Conservation (phyloP, 371 early-diverging fungal species). For the Choanephora cucurbitarum region DNA sequence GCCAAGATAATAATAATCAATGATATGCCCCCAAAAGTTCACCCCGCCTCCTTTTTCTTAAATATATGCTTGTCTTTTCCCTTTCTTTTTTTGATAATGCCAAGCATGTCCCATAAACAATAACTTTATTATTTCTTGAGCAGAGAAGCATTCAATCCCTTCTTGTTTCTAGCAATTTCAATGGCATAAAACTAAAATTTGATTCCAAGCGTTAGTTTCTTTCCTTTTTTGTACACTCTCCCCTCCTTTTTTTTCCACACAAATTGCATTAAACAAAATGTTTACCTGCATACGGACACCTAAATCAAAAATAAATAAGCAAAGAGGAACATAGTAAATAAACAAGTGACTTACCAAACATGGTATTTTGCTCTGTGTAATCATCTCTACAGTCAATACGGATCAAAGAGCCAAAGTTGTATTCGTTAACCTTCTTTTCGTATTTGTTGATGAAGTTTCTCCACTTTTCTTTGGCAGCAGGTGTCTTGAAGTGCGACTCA, state of each 20-base stretch:
- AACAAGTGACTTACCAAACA: conserved; percentile 68
- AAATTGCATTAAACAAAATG: neutral
- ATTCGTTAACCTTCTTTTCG: conserved; percentile 84
- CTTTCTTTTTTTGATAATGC: neutral
- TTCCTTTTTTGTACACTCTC: too few species aligned
- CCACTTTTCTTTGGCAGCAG: conserved; percentile 86
- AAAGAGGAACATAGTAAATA: conserved; percentile 6
- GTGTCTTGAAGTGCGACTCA: conserved; percentile 77
- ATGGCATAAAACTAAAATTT: conserved; percentile 78
- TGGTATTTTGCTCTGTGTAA: conserved; percentile 81
- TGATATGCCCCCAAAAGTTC: too few species aligned
- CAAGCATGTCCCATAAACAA: neutral
- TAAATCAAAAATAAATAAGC: conserved; percentile 19
- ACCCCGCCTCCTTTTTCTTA: conserved; percentile 3
- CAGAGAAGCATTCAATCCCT: conserved; percentile 67
- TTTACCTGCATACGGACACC: conserved; percentile 56
- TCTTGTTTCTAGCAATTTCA: conserved; percentile 88
- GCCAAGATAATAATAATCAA: too few species aligned
- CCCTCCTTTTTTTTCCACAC: neutral
- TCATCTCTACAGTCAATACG: conserved; percentile 75
- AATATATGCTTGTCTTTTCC: neutral
- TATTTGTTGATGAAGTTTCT: conserved; percentile 81
- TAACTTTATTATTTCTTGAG: conserved; percentile 25
- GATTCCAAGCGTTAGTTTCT: neutral
- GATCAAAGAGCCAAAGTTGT: conserved; percentile 89